Conservation (phyloP, 805 yeast genomes). For the Sugiyamaella marilandica region DNA sequence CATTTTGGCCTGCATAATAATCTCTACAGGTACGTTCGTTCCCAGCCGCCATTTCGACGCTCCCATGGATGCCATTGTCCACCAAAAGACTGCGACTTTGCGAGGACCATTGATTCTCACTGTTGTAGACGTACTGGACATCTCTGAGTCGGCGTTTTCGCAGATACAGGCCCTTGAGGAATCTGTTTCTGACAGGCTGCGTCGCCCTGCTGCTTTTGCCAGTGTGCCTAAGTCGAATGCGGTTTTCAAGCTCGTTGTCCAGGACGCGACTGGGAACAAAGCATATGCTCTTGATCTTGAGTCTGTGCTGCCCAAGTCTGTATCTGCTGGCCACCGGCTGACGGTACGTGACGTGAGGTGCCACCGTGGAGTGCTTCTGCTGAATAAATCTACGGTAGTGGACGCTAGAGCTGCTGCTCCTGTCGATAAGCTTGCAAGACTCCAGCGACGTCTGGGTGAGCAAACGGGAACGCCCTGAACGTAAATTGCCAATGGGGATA, state of each 20-base stretch:
- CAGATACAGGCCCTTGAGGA: slow-evolving; percentile 21
- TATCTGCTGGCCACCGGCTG: neutral
- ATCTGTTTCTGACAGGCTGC: slow-evolving; percentile 6
- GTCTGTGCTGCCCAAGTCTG: slow-evolving; percentile 5
- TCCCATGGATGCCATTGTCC: neutral
- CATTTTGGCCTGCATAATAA: too few species aligned
- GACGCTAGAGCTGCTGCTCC: slow-evolving; percentile 15
- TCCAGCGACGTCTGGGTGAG: neutral
- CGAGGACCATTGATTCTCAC: neutral
- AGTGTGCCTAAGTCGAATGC: slow-evolving; percentile 3
- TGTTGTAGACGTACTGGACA: slow-evolving; percentile 9
- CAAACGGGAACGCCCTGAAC: neutral
- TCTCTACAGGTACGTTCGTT: too few species aligned
- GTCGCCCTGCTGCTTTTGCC: neutral
- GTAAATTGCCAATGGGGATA: neutral
- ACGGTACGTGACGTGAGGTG: slow-evolving; percentile 3
- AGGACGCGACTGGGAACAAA: slow-evolving; percentile 17
- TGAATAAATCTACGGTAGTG: slow-evolving; percentile 4
- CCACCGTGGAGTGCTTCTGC: slow-evolving; percentile 19
- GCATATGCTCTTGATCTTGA: slow-evolving; percentile 11
- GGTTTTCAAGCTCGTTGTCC: slow-evolving; percentile 16
- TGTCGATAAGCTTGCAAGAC: neutral
- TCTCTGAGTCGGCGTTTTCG: slow-evolving; percentile 28
- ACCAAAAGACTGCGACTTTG: neutral
- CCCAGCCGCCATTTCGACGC: too few species aligned